A percentile compares a stretch with the other conserved stretches of the same genome.
Conservation (phyloP, 441 rosid species). For the Theobroma grandiflorum region DNA sequence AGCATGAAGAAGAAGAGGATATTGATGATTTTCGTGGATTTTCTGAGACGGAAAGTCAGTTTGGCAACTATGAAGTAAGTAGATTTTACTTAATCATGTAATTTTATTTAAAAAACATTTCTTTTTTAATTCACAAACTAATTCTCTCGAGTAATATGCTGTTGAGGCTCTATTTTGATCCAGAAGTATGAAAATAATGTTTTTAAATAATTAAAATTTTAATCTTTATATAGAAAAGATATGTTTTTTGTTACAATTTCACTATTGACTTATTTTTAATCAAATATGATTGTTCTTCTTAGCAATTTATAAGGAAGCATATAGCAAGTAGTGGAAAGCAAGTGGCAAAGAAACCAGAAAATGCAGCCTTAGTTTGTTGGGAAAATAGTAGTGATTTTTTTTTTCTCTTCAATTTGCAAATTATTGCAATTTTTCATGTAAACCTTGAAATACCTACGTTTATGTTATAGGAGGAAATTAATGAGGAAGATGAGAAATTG, state of each 20-base stretch:
- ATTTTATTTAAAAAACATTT: not conserved
- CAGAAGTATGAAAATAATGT: not conserved
- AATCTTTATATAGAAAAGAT: not conserved
- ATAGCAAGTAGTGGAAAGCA: not conserved
- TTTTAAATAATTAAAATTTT: not conserved
- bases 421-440: not conserved
- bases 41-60: slow-evolving; percentile 64
- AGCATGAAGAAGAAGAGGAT: slow-evolving; percentile 57
- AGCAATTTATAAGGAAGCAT: not conserved
- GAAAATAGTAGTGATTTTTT: not conserved
- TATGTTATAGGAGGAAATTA: slow-evolving; percentile 64
- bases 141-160: not conserved
- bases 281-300: not conserved
- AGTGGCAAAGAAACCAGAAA: not conserved
- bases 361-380: not conserved
- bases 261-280: not conserved
- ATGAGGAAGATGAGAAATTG: slow-evolving; percentile 82
- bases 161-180: not conserved
- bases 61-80: slow-evolving; percentile 62
- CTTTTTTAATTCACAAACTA: too few species aligned
- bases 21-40: slow-evolving; percentile 74
- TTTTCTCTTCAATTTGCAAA: not conserved
- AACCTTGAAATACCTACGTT: not conserved
- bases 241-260: not conserved
- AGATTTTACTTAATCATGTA: not conserved